phyloP scores from a whole-genome alignment of 2,329 filamentous ascomycete species.

The Botrytis tulipae region DNA sequence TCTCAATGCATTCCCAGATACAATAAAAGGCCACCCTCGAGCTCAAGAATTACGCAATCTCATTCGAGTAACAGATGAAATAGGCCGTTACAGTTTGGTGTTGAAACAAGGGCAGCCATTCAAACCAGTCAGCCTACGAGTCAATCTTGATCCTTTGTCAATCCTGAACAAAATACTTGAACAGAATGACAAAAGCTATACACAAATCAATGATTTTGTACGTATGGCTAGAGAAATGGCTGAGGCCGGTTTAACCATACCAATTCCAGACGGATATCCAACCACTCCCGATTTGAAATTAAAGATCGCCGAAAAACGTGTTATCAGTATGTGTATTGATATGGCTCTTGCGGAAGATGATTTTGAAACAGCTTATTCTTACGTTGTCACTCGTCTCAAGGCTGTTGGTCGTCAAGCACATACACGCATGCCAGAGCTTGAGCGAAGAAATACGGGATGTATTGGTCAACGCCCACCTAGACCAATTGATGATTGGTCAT shows the following conservation, averaged over 20 bases:
- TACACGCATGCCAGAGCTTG: constrained; percentile 27
- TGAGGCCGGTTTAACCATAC: constrained; percentile 50
- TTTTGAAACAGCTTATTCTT: constrained; percentile 85
- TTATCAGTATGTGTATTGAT: constrained; percentile 78
- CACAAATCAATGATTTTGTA: constrained; percentile 69
- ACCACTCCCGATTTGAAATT: constrained; percentile 22
- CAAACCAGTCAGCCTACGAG: constrained; percentile 73
- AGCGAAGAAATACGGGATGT: constrained; percentile 29
- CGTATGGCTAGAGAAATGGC: constrained; percentile 67
- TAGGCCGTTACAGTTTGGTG: constrained; percentile 74
- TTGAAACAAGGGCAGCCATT: constrained; percentile 80
- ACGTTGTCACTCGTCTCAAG: constrained; percentile 69
- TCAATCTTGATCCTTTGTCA: constrained; percentile 70
- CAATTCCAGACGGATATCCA: constrained; percentile 18
- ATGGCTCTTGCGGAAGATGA: constrained; percentile 73
- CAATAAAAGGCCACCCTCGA: constrained; percentile 52
- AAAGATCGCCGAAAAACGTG: constrained; percentile 57
- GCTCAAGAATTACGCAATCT: constrained; percentile 61
- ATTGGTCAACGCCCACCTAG: constrained; percentile 30
- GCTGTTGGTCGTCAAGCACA: constrained; percentile 38
- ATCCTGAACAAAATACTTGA: constrained; percentile 72
- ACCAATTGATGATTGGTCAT: constrained; percentile 64
- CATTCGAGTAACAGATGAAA: constrained; percentile 68
- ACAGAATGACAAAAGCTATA: constrained; percentile 73
- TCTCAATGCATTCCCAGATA: constrained; percentile 60